A percentile compares a stretch with the other conserved stretches of the same genome.
These are phyloP conservation scores for Linum trigynum DNA, from an alignment of 345 rosid species.

Conservation along the genomic window DNA sequence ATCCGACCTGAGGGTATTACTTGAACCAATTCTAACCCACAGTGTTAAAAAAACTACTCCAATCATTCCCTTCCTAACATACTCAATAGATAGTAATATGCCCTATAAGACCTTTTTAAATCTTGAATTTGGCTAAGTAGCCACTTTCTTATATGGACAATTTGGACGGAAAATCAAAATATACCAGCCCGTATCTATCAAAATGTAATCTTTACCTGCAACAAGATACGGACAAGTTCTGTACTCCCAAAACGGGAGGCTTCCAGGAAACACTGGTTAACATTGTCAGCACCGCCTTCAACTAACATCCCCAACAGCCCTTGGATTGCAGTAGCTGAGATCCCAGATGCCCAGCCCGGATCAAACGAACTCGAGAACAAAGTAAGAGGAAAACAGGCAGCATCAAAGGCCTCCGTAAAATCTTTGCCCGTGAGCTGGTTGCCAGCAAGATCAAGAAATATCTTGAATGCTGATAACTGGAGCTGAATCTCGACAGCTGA, in stretches of 20 bases:
- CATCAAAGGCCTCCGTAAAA: slow-evolving; percentile 97
- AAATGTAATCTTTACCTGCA: slow-evolving; percentile 47
- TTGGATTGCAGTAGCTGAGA: slow-evolving; percentile 74
- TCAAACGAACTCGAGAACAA: slow-evolving; percentile 30
- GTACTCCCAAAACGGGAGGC: slow-evolving; percentile 99
- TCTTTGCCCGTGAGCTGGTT: slow-evolving; percentile 88
- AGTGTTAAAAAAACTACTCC: too few relatives aligned
- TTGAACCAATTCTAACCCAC: too few relatives aligned
- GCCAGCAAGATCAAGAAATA: slow-evolving; percentile 79
- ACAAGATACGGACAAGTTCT: slow-evolving; percentile 85
- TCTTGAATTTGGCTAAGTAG: too few relatives aligned
- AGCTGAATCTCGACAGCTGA: slow-evolving; percentile 82
- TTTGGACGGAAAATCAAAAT: too few relatives aligned
- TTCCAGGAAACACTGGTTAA: slow-evolving; percentile 92
- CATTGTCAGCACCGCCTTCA: slow-evolving; percentile 94
- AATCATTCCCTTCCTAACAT: background rate
- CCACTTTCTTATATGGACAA: too few relatives aligned
- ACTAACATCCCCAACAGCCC: slow-evolving; percentile 85
- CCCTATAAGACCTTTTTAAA: too few relatives aligned
- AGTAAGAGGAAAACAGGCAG: slow-evolving; percentile 95
- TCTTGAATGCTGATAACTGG: slow-evolving; percentile 86
- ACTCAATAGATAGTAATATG: background rate
- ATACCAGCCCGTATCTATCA: background rate
- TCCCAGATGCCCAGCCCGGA: slow-evolving; percentile 95
- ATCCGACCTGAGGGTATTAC: too few relatives aligned